Conservation (phyloP, 768 basidiomycete species). For the Rhodotorula kratochvilovae region DNA sequence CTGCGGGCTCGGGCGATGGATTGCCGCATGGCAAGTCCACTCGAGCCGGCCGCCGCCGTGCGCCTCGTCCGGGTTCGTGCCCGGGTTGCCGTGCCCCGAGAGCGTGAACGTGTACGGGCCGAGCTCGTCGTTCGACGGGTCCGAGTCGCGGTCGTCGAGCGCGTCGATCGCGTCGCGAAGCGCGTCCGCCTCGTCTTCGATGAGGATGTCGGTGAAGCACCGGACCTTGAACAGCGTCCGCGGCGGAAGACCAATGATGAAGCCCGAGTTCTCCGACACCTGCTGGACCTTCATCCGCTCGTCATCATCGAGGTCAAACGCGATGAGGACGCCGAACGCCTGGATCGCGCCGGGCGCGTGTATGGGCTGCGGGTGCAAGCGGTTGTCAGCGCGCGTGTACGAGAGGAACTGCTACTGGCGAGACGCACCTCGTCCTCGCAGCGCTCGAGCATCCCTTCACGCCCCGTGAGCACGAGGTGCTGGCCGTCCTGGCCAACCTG, state of each 20-base stretch:
- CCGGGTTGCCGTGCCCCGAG: constrained; percentile 66
- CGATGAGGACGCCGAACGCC: constrained; percentile 74
- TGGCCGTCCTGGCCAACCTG: constrained; percentile 62
- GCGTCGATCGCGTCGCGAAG: constrained; percentile 72
- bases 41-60: constrained; percentile 49
- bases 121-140: constrained; percentile 43
- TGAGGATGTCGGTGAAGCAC: constrained; percentile 68
- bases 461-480: constrained; percentile 61
- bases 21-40: constrained; percentile 69
- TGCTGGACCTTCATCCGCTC: constrained; percentile 63
- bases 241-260: constrained; percentile 70
- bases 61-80: constrained; percentile 48
- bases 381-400: background rate
- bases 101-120: constrained; percentile 66
- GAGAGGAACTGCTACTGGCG: constrained; percentile 1
- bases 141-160: constrained; percentile 55
- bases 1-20: constrained; percentile 54
- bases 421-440: constrained; percentile 72
- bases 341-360: constrained; percentile 75
- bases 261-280: constrained; percentile 75
- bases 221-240: constrained; percentile 64
- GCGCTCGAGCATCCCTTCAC: constrained; percentile 60
- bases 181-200: constrained; percentile 61
- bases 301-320: constrained; percentile 60
- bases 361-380: constrained; percentile 59